Evolutionary conservation across 208 protist genomes (phyloP), one percentile per base, ranked within the genome.

Genomic region (Porcisia deanei): DNA sequence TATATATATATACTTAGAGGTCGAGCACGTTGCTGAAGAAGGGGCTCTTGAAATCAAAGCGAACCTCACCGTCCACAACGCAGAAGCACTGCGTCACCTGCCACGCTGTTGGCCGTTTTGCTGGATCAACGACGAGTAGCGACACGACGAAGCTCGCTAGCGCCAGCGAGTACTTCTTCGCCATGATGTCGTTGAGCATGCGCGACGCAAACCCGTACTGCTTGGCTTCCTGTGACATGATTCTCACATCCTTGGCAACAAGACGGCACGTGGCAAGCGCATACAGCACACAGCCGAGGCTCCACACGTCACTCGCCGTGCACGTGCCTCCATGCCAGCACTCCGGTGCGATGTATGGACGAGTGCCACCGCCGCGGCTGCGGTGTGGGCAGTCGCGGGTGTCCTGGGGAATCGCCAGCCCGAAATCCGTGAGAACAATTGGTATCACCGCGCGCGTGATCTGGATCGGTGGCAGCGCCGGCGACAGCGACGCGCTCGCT

Each of bases 401-500:
- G 63, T 93, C 89, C 47, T 86, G 80, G 53, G 82, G 14, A 41
- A 94, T 88, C 3, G 93, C 90, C 7, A 97, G 78, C 0, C 93
- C 93, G 76, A 97, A 97, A 80, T 97, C 93, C 3, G 89, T 94
- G 52, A 97, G 73, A 34, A 94, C 93, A 55, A 95, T 88, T 8
- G 90, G 92, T 61, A 96, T 87, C 41, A 94, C 55, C 49, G 82
- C 79, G 52, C 73, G 73, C 18, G 75, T 80, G 69, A 89, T 86
- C 60, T 81, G 83, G 43, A 77, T 80, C 41, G 73, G 74, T 10
- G 67, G 79, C 20, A 43, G 71, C 41, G 70, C 8, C 47, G 10
- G 47, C 47, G 10, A 52, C 47, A 12, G 10, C 47, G 49, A 55
- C 22, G 25, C 8, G 14, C 18, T 81, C 61, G 58, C 47, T 25